These are phyloP conservation scores for Antarctomyces pellizariae DNA, from an alignment of 495 filamentous ascomycete species.

Conservation along the genomic window DNA sequence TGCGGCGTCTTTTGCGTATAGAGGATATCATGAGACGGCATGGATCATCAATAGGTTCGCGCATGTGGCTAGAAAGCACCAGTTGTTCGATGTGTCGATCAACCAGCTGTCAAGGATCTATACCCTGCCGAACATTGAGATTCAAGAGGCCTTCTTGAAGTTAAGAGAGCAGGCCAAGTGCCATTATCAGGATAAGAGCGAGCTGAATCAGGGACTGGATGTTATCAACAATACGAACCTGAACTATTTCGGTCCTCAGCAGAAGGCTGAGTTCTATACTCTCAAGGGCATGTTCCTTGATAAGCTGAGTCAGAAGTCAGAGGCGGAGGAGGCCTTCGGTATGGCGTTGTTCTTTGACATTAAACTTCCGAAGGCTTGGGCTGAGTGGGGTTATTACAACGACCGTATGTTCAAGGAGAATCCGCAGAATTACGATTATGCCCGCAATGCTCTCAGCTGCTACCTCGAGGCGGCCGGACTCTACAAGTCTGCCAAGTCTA, in stretches of 20 bases:
- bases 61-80: constrained; percentile 91
- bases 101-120: constrained; percentile 92
- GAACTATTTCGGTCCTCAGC: constrained; percentile 84
- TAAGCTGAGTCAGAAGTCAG: constrained; percentile 67
- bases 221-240: constrained; percentile 99
- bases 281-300: constrained; percentile 98
- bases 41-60: constrained; percentile 99
- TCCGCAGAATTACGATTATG: constrained; percentile 50
- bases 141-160: constrained; percentile 97
- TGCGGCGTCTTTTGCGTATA: constrained; percentile 67
- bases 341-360: constrained; percentile 89
- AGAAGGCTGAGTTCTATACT: constrained; percentile 98
- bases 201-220: constrained; percentile 78
- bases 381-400: constrained; percentile 97
- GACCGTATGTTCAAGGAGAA: constrained; percentile 86
- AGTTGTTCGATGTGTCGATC: constrained; percentile 91
- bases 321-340: constrained; percentile 84
- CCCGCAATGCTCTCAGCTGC: constrained; percentile 79
- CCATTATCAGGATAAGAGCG: constrained; percentile 84
- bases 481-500: constrained; percentile 90
- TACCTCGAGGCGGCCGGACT: constrained; percentile 90
- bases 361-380: constrained; percentile 90
- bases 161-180: constrained; percentile 92
- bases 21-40: constrained; percentile 93
- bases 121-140: constrained; percentile 96